Conservation (phyloP, 768 basidiomycete species). For the Ramaria rubella region DNA sequence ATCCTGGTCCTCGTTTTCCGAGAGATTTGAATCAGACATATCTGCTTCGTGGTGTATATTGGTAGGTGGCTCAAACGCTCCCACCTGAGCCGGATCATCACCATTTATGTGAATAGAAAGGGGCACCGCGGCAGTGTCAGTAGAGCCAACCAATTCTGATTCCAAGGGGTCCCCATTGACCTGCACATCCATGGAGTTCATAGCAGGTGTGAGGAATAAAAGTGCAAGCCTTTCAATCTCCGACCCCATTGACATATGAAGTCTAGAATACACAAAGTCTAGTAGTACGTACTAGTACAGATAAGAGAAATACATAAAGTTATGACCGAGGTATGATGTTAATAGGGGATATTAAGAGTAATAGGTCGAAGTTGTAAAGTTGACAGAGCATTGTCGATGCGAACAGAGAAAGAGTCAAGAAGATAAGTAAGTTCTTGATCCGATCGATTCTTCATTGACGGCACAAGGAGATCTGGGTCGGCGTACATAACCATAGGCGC, state of each 20-base stretch:
- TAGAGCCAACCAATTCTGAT: background rate
- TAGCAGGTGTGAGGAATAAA: background rate
- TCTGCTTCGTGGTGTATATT: background rate
- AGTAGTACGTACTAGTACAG: background rate
- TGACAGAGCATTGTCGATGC: slow-evolving; percentile 68
- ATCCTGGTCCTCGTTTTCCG: background rate
- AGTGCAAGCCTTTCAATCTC: background rate
- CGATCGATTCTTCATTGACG: slow-evolving; percentile 59
- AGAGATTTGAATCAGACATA: background rate
- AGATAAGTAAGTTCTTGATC: slow-evolving; percentile 68
- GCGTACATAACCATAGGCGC: slow-evolving; percentile 41
- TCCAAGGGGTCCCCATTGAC: background rate
- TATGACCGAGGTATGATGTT: background rate
- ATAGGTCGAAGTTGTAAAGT: slow-evolving; percentile 3
- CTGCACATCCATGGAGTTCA: background rate
- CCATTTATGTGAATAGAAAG: background rate
- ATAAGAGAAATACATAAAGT: background rate
- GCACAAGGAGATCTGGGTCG: slow-evolving; percentile 59
- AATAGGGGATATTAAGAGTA: background rate
- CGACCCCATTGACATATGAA: background rate
- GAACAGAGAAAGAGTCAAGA: slow-evolving; percentile 67
- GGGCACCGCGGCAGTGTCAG: background rate
- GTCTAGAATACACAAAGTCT: background rate
- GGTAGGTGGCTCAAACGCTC: background rate
- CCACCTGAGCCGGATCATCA: background rate